Percentiles rank a stretch among this genome's conserved stretches.
phyloP scores from a whole-genome alignment of 2,329 filamentous ascomycete species.

The Paracamarosporium sp. region DNA sequence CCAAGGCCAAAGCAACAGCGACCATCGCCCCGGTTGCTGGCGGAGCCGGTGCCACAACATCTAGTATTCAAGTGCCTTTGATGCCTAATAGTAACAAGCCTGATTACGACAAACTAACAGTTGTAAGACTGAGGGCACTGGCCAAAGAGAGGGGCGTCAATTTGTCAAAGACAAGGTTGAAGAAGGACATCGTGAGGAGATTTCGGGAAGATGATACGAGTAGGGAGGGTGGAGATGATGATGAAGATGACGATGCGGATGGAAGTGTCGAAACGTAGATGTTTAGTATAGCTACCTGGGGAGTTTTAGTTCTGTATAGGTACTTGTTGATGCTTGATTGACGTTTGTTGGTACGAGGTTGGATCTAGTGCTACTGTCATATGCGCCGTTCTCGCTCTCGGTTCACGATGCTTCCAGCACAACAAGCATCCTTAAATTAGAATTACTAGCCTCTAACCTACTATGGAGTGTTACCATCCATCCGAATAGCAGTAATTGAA shows the following conservation, averaged over 20 bases:
- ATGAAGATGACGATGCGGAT: background rate
- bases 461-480: no score
- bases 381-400: no score
- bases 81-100: background rate
- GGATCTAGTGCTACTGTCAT: no score
- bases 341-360: no score
- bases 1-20: background rate
- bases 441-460: no score
- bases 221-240: background rate
- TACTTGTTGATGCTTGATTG: no score
- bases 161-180: background rate
- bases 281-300: no score
- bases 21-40: background rate
- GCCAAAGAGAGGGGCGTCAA: background rate
- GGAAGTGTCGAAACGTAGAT: no score
- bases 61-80: background rate
- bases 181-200: background rate
- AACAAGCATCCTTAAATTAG: no score
- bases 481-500: no score
- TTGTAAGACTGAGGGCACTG: background rate
- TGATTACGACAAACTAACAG: background rate
- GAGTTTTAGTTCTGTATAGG: no score
- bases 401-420: no score
- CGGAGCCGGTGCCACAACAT: background rate
- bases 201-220: constrained; percentile 2